Conservation (phyloP, 352 stramenopile species). For the Paralagenidium karlingii region DNA sequence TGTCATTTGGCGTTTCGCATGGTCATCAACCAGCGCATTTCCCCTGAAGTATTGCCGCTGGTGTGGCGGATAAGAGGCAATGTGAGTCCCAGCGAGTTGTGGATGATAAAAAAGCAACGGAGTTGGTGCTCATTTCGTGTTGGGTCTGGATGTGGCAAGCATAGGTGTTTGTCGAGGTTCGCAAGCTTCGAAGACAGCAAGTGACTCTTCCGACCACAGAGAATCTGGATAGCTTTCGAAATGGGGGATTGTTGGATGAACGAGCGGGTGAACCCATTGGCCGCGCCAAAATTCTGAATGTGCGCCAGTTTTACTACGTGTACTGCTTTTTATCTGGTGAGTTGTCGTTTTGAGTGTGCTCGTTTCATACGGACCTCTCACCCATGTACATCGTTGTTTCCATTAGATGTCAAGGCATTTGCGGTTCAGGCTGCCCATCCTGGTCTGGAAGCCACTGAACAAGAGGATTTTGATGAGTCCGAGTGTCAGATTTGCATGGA, state of each 20-base stretch:
- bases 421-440: slow-evolving; percentile 45
- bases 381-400: background rate
- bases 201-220: slow-evolving; percentile 13
- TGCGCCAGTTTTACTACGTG: slow-evolving; percentile 74
- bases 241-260: slow-evolving; percentile 4
- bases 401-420: slow-evolving; percentile 54
- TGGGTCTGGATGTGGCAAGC: background rate
- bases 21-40: slow-evolving; percentile 45
- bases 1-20: slow-evolving; percentile 65
- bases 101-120: background rate
- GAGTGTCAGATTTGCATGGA: slow-evolving; percentile 82
- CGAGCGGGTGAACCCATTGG: slow-evolving; percentile 27
- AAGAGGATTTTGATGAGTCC: slow-evolving; percentile 48
- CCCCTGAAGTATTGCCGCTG: slow-evolving; percentile 51
- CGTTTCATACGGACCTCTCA: background rate
- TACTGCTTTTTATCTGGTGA: slow-evolving; percentile 61
- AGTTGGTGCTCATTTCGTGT: slow-evolving; percentile 1
- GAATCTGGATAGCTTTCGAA: slow-evolving; percentile 1
- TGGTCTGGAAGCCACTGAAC: slow-evolving; percentile 24
- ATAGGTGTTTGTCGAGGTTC: slow-evolving; percentile 42
- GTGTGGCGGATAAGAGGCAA: slow-evolving; percentile 59
- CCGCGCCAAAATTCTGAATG: slow-evolving; percentile 40
- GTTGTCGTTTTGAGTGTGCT: background rate
- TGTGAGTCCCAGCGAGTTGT: slow-evolving; percentile 12
- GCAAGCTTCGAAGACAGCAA: slow-evolving; percentile 45